Percentiles rank a stretch among this genome's conserved stretches.
phyloP scores from a whole-genome alignment of 495 filamentous ascomycete genomes.

The Penicillium macrosclerotiorum region DNA sequence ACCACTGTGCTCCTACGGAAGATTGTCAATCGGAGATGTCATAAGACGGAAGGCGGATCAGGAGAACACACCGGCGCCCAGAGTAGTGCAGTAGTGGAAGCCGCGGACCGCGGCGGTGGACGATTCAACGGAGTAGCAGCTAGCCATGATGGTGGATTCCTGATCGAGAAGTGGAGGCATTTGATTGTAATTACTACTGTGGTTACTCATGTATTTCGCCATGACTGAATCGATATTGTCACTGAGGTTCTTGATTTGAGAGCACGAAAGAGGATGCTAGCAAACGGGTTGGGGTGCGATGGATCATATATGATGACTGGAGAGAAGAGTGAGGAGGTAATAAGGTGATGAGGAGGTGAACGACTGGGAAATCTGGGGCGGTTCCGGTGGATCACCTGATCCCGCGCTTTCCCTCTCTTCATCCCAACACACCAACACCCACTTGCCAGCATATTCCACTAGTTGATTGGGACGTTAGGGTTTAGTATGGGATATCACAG shows the following conservation, averaged over 20 bases:
- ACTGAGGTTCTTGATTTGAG: conserved; percentile 4
- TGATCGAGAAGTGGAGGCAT: conserved; percentile 49
- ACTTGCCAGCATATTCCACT: no score
- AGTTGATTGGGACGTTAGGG: no score
- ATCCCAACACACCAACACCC: no score
- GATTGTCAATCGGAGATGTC: not conserved
- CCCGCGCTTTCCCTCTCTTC: no score
- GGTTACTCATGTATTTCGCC: conserved; percentile 62
- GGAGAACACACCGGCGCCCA: conserved; percentile 61
- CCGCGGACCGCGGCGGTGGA: conserved; percentile 61
- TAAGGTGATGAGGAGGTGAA: conserved; percentile 1
- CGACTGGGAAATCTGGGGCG: not conserved
- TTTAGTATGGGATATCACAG: no score
- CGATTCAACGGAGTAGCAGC: conserved; percentile 70
- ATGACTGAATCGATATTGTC: conserved; percentile 26
- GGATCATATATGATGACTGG: no score
- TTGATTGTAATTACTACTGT: conserved; percentile 70
- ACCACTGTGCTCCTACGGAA: conserved; percentile 79
- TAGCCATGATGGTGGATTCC: conserved; percentile 71
- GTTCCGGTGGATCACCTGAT: conserved; percentile 13
- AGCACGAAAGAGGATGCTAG: not conserved
- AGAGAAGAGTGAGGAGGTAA: not conserved
- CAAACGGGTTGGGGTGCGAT: not conserved
- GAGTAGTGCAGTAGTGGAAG: conserved; percentile 93
- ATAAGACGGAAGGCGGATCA: not conserved